Evolutionary conservation across 495 filamentous ascomycete genomes (phyloP).

Genomic region (Aspergillus haitiensis): DNA sequence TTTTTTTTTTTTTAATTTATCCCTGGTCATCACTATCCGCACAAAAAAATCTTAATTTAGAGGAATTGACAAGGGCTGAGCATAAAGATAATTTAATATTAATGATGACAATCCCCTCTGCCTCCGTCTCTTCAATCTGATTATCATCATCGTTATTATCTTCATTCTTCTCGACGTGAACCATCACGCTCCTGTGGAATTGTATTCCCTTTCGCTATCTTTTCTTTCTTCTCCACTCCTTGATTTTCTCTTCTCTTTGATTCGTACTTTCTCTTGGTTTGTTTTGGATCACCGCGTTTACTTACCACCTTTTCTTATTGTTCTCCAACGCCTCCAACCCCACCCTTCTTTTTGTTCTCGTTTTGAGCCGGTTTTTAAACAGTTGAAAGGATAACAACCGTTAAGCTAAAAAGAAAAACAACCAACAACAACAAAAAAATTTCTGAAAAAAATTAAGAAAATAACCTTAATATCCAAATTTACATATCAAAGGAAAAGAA

Average conservation of each 20-base stretch:
- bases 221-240: slow-evolving; percentile 1
- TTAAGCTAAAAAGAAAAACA: too few species aligned
- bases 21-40: not conserved
- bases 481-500: too few species aligned
- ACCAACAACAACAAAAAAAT: too few species aligned
- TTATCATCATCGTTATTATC: not conserved
- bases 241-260: not conserved
- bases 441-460: too few species aligned
- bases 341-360: slow-evolving; percentile 1
- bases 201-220: not conserved
- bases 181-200: not conserved
- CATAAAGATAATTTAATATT: slow-evolving; percentile 1
- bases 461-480: too few species aligned
- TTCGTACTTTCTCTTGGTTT: slow-evolving; percentile 1
- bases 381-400: too few species aligned
- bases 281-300: not conserved
- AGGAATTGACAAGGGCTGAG: not conserved
- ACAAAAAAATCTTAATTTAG: not conserved
- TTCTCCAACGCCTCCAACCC: not conserved
- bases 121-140: not conserved
- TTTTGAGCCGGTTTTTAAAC: not conserved
- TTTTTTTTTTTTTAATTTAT: slow-evolving; percentile 4
- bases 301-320: not conserved
- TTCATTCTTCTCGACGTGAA: not conserved
- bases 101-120: slow-evolving; percentile 5